These are phyloP conservation scores for Diaporthe sp. DNA, from an alignment of 2,329 filamentous ascomycete genomes.

Conservation along the genomic window DNA sequence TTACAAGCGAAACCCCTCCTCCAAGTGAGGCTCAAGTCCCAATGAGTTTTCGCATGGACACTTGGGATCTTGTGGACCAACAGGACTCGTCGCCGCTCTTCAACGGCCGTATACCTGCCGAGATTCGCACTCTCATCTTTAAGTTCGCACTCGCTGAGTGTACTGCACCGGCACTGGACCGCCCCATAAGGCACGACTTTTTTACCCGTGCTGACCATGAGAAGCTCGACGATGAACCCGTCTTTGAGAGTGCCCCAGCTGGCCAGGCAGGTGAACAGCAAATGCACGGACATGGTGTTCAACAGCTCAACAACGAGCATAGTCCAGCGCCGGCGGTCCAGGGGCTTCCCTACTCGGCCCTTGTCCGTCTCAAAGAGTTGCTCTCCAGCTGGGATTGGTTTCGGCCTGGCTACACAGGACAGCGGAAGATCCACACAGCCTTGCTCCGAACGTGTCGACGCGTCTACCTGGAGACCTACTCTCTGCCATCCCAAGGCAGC, in stretches of 20 bases:
- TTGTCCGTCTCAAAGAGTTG: background rate
- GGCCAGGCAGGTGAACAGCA: background rate
- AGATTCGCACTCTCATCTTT: conserved; percentile 25
- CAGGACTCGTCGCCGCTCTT: conserved; percentile 17
- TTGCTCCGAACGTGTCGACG: conserved; percentile 33
- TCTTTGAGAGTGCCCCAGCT: background rate
- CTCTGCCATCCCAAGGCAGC: background rate
- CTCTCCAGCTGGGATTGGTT: conserved; percentile 16
- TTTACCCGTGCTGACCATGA: conserved; percentile 21
- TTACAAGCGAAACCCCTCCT: background rate
- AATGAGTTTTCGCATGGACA: conserved; percentile 4
- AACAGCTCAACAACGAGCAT: background rate
- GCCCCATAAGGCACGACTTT: conserved; percentile 2
- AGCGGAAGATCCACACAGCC: background rate
- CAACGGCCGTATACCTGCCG: conserved; percentile 11
- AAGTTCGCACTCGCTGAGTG: conserved; percentile 10
- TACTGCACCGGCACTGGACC: background rate
- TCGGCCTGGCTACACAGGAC: conserved; percentile 17
- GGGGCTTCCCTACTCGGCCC: background rate
- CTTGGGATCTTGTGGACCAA: background rate
- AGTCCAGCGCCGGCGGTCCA: conserved; percentile 1
- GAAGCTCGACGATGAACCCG: conserved; percentile 19
- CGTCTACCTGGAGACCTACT: conserved; percentile 31
- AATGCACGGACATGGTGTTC: background rate
- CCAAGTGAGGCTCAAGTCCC: conserved; percentile 1